Conservation (phyloP, 2,329 filamentous ascomycete genomes). For the Colletotrichum paranaense region DNA sequence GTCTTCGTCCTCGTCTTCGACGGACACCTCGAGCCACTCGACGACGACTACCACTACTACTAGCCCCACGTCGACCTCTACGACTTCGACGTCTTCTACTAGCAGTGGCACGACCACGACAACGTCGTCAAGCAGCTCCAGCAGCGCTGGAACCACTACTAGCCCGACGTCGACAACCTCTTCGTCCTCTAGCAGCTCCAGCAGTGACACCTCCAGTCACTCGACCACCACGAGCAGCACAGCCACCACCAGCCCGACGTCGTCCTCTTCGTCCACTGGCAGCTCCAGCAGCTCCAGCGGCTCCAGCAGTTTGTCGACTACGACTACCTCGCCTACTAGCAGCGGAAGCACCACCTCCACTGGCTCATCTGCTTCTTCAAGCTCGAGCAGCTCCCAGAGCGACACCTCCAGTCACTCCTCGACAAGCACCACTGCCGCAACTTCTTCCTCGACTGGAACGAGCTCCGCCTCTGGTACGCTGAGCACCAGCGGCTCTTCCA, state of each 20-base stretch:
- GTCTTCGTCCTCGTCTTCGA: too few species aligned
- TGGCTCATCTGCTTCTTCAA: background rate
- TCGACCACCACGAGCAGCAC: background rate
- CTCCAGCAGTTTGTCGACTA: background rate
- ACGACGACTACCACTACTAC: too few species aligned
- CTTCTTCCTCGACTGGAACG: background rate
- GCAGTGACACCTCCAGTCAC: background rate
- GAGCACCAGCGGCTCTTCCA: background rate
- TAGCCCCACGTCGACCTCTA: too few species aligned
- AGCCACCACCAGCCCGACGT: too few species aligned
- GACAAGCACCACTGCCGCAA: background rate
- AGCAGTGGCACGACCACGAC: too few species aligned
- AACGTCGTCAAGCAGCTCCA: too few species aligned
- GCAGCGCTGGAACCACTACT: too few species aligned
- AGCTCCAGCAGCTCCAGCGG: background rate
- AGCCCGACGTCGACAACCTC: too few species aligned
- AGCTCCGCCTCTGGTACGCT: background rate
- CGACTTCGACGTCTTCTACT: too few species aligned
- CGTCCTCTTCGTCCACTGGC: too few species aligned
- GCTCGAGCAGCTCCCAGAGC: background rate
- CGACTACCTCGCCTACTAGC: background rate
- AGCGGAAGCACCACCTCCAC: background rate
- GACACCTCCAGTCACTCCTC: background rate
- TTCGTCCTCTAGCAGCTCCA: too few species aligned
- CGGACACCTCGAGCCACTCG: too few species aligned